Base-by-base conservation (phyloP, 768 basidiomycete species). In the Kwoniella europaea region DNA sequence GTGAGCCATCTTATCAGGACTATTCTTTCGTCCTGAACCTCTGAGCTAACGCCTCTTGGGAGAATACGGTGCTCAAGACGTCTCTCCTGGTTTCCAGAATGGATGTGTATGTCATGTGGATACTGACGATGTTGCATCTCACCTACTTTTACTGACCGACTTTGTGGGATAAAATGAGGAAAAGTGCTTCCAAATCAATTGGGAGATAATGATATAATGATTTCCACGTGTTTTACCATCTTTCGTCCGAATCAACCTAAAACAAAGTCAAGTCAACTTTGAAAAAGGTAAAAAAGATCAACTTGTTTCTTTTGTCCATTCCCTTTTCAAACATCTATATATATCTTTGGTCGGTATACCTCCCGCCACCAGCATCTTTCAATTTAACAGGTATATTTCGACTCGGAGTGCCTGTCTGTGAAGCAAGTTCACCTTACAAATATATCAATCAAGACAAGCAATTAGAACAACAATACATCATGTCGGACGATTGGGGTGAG, bases 401-500 rank as follows among this genome's bases (percentile, higher is more conserved):
- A 55, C 4, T 20, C 57, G 57, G 7, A 59, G 22, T 27, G 57
- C 27, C 16, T 22, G n/a, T 41, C 29, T 27, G n/a, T 10, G 10
- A 50, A 44, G 9, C 55, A 13, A 13, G 7, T 4, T 18, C 53
- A 35, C n/a, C 10, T 41, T 41, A 43, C 3, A 0, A 1, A 12
- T 29, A 7, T 0, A 50, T 15, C 35, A 18, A 42, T 43, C 46
- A 65, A 65, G 4, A 53, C 15, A 6, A 15, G 10, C 58, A 44
- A 22, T 10, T 16, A 29, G 58, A 41, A 44, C n/a, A 41, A 24
- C n/a, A 24, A 63, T 12, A 52, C 70, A 65, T 18, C 18, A 79
- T 79, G 78, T 69, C 69, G 35, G 78, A 79, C 78, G 78, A 79
- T 59, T 79, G 78, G 78, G 78, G 78, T 79, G 63, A 71, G 77